Base-by-base conservation (phyloP, 768 basidiomycete species). In the Cystoderma amianthinum region DNA sequence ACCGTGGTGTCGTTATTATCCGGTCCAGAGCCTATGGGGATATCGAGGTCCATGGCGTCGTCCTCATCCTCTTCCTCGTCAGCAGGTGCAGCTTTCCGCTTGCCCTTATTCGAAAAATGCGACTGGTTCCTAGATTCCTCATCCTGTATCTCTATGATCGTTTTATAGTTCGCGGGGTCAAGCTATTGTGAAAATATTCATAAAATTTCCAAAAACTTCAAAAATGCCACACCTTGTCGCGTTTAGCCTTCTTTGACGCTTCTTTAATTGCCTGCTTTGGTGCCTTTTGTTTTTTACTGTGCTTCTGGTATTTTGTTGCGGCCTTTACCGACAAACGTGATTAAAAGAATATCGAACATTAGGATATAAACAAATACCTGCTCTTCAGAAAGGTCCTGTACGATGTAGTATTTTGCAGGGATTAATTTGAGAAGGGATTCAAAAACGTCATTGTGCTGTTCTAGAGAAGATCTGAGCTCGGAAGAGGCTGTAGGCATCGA, bases 231-330 rank as follows among this genome's bases (percentile, higher is more conserved):
- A 88, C 93, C 76, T 93, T 94, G 42, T 87, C 86, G 32, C 80
- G 74, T 58, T 85, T 89, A 0, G 90, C 90, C 52, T 90, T 92
- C 62, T 85, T 90, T 9, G 86, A 80, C 1, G 82, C 86, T 59
- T 94, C 90, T 57, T 95, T 92, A 24, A 89, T 70, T 32, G 82
- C 83, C 53, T 94, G 91, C 55, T 89, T 92, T 2, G 84, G 76
- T 17, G 82, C 76, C 48, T 85, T 84, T 64, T 74, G 72, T 49
- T 90, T 87, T 64, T 90, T 94, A 63, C 81, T 92, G 60, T 92
- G 82, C 59, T 90, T 90, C 49, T 86, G 84, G 55, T 81, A 90
- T 59, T 82, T 90, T 17, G 76, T 79, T 4, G 74, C 67, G 34
- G 65, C 61, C 78, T 78, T 42, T 5, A 32, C 35, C 42, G 22